A percentile compares a stretch with the other conserved stretches of the same genome.
phyloP scores from a whole-genome alignment of 306 rosid species.

The Glycine soja region DNA sequence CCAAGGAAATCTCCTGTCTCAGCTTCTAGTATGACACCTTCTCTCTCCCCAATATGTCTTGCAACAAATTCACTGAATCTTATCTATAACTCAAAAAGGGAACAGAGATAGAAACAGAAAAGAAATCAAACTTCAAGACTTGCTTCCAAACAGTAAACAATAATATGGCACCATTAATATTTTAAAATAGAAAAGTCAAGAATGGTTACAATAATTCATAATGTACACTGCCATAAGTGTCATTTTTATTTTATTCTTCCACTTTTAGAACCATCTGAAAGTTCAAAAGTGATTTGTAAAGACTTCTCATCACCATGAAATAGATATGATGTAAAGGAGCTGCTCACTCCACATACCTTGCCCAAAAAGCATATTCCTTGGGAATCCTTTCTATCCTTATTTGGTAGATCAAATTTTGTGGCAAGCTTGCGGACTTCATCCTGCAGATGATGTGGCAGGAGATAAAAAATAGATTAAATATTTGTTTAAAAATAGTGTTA shows the following conservation, averaged over 20 bases:
- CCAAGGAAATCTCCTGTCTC: conserved; percentile 97
- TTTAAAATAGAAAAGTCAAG: neutral
- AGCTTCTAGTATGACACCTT: conserved; percentile 93
- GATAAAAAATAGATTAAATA: conserved; percentile 5
- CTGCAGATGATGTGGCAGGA: conserved; percentile 54
- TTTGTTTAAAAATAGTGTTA: conserved; percentile 20
- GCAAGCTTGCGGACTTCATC: conserved; percentile 93
- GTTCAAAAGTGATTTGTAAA: conserved; percentile 14
- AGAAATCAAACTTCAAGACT: conserved; percentile 31
- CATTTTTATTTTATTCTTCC: conserved; percentile 11
- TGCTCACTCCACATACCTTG: conserved; percentile 65
- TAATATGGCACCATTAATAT: conserved; percentile 69
- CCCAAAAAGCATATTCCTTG: conserved; percentile 99
- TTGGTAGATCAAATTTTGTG: conserved; percentile 78
- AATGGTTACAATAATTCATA: neutral
- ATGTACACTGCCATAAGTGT: neutral
- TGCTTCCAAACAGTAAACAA: conserved; percentile 66
- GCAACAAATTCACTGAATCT: conserved; percentile 93
- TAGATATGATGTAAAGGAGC: neutral
- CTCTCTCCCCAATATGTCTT: conserved; percentile 87
- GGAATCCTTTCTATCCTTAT: conserved; percentile 93
- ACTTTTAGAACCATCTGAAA: conserved; percentile 3
- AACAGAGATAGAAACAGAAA: conserved; percentile 4
- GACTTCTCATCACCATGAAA: neutral
- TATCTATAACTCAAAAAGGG: conserved; percentile 57